Base-by-base conservation (phyloP, 306 rosid genomes). In the Cicer pinnatifidum region DNA sequence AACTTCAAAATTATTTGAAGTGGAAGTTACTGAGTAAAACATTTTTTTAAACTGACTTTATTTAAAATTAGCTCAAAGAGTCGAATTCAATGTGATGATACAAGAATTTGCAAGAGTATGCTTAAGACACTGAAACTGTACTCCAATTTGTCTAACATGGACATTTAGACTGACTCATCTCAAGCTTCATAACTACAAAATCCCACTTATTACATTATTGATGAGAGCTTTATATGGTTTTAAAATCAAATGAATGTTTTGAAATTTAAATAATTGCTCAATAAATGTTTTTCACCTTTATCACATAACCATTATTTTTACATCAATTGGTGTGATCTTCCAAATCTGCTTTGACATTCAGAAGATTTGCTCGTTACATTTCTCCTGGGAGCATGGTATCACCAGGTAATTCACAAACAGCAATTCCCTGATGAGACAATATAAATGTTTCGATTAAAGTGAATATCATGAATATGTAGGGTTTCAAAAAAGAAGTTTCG, bases 341-440 rank as follows among this genome's bases (percentile, higher is more conserved):
- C 56, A 57, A 68, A 77, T 82, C 61, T 56, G 54, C 47, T 37
- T 9, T 71, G 75, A 23, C 38, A 15, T 75, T 71, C 58, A 59
- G 75, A 52, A 60, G 75, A 33, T 57, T 19, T 35, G 69, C 44
- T 41, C 23, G 51, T 85, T 84, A 94, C 97, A 94, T 87, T 85
- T 94, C 99, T 80, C 97, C 96, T 0, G 99, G 99, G 73, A 91
- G 97, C 99, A 91, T 91, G 19, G 99, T 94, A 83, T 94, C 97
- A 76, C 86, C 97, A 8, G 96, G 97, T 68, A 94, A 85, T 83
- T 91, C 99, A 85, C 99, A 94, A 45, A 87, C 84, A 68, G 92
- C 96, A 67, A 91, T 64, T 57, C 99, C 99, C 97, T 93, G 83
- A 59, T n/a, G 0, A 69, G 15, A 77, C 1, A 9, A 44, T 6